Percentiles rank a stretch among this genome's conserved stretches.
Evolutionary conservation across 345 rosid genomes (phyloP).

Genomic region (Pistacia atlantica): DNA sequence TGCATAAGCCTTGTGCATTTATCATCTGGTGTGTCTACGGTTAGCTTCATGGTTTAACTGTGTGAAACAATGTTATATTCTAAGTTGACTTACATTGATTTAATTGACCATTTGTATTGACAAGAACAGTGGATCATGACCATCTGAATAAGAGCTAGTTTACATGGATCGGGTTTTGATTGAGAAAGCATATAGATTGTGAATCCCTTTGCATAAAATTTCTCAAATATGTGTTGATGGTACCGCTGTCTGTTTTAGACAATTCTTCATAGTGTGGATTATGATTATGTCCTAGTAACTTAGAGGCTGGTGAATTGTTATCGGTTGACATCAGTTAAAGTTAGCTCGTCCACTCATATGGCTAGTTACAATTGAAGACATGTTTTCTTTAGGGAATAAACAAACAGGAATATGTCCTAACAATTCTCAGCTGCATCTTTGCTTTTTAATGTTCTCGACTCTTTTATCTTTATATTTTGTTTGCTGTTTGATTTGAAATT

Average conservation of each 20-base stretch:
- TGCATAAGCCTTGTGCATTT: neutral
- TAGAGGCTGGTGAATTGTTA: neutral
- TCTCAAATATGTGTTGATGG: neutral
- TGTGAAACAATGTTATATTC: too few species aligned
- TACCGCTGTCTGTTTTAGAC: neutral
- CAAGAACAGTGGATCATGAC: neutral
- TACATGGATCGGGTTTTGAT: neutral
- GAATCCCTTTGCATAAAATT: neutral
- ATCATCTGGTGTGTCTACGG: neutral
- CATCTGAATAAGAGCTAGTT: neutral
- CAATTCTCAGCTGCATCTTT: neutral
- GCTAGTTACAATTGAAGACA: neutral
- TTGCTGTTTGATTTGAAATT: constrained; percentile 13
- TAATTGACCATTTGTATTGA: neutral
- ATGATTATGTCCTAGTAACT: neutral
- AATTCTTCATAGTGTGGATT: neutral
- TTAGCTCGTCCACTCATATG: neutral
- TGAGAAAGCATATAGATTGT: neutral
- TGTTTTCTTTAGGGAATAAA: neutral
- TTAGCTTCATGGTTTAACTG: too few species aligned
- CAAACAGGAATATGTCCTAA: neutral
- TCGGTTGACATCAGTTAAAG: too few species aligned
- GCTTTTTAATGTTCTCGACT: neutral
- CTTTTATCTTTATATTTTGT: neutral
- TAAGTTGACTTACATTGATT: neutral